Conservation (phyloP, 2,329 filamentous ascomycete genomes). For the Paraphaeosphaeria sporulosa region DNA sequence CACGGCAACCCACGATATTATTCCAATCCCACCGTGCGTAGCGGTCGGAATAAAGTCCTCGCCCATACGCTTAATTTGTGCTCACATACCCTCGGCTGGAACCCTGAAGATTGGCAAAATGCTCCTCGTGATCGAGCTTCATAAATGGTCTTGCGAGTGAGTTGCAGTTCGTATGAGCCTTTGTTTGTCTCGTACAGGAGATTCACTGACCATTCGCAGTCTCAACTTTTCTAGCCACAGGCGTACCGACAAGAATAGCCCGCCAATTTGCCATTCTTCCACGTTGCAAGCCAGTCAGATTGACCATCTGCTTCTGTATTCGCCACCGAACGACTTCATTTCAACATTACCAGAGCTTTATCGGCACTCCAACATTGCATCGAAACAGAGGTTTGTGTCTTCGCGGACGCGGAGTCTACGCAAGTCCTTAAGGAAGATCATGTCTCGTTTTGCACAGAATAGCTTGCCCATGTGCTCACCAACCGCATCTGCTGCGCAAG, state of each 20-base stretch:
- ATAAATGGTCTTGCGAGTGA: slow-evolving; percentile 11
- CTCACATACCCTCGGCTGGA: neutral
- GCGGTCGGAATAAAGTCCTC: neutral
- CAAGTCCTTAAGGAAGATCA: neutral
- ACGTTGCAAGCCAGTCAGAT: neutral
- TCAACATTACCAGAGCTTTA: neutral
- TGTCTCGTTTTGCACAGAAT: neutral
- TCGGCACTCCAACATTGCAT: neutral
- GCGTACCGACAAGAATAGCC: neutral
- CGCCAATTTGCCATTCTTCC: no score
- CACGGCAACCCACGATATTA: neutral
- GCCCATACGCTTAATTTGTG: neutral
- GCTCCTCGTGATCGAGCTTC: slow-evolving; percentile 6
- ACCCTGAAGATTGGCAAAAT: neutral
- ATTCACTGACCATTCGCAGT: neutral
- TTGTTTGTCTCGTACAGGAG: neutral
- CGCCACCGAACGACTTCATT: neutral
- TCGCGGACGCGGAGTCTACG: neutral
- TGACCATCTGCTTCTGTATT: neutral
- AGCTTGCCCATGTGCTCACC: neutral
- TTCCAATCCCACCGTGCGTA: no score
- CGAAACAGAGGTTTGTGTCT: neutral
- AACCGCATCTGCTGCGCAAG: neutral
- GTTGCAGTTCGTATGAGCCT: slow-evolving; percentile 5
- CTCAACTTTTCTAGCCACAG: slow-evolving; percentile 2